phyloP scores from a whole-genome alignment of 768 basidiomycete genomes.

The Saitozyma sp. region DNA sequence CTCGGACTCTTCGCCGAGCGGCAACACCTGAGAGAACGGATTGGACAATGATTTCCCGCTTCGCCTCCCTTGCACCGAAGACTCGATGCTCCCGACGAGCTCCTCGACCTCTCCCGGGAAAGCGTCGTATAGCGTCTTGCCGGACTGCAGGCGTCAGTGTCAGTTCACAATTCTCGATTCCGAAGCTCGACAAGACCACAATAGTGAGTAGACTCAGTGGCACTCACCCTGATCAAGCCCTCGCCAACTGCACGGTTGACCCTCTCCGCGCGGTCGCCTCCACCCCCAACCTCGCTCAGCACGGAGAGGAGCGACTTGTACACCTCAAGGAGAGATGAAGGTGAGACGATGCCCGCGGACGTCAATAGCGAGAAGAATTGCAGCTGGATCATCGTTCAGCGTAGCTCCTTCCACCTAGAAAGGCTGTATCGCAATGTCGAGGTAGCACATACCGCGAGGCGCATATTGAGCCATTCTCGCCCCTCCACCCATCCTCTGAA shows the following conservation, averaged over 20 bases:
- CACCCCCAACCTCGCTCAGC: conserved; percentile 54
- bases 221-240: conserved; percentile 44
- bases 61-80: conserved; percentile 66
- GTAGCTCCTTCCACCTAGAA: neutral
- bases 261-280: conserved; percentile 46
- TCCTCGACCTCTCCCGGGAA: conserved; percentile 64
- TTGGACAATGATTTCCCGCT: conserved; percentile 64
- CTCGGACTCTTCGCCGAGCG: conserved; percentile 11
- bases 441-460: conserved; percentile 69
- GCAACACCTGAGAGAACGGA: conserved; percentile 55
- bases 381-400: conserved; percentile 60
- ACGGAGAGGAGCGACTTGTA: conserved; percentile 82
- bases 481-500: conserved; percentile 88
- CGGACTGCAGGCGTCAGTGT: conserved; percentile 59
- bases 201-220: neutral
- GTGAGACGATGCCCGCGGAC: conserved; percentile 69
- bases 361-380: conserved; percentile 91
- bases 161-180: neutral
- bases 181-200: too few relatives aligned
- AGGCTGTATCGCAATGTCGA: neutral
- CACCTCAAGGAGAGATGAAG: conserved; percentile 75
- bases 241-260: conserved; percentile 48
- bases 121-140: conserved; percentile 64
- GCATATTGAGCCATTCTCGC: conserved; percentile 83
- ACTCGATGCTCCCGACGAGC: conserved; percentile 68